Evolutionary conservation across 2,329 filamentous ascomycete species (phyloP).

Genomic region (Aureobasidium sp.): DNA sequence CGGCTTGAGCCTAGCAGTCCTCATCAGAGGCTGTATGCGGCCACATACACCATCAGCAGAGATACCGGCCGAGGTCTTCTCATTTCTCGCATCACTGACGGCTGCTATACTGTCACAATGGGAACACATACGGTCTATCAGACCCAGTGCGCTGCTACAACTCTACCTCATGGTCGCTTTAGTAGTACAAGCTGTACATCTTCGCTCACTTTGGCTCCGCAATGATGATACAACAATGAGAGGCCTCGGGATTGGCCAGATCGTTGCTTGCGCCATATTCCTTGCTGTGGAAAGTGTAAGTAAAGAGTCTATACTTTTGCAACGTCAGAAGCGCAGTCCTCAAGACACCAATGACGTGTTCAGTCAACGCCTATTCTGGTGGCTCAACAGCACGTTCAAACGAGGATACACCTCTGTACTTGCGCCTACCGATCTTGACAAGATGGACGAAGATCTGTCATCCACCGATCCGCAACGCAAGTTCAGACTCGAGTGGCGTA

Average conservation of each 20-base stretch:
- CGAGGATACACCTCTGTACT: constrained; percentile 20
- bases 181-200: constrained; percentile 20
- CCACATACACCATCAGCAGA: constrained; percentile 13
- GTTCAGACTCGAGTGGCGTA: constrained; percentile 18
- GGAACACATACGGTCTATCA: constrained; percentile 22
- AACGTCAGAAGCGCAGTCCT: constrained; percentile 19
- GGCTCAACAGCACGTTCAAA: constrained; percentile 28
- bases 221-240: constrained; percentile 16
- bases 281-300: constrained; percentile 22
- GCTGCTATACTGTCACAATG: constrained; percentile 19
- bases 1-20: constrained; percentile 17
- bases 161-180: constrained; percentile 23
- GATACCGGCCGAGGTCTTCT: constrained; percentile 19
- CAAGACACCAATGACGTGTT: constrained; percentile 31
- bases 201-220: constrained; percentile 22
- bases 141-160: constrained; percentile 23
- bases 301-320: constrained; percentile 20
- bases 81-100: constrained; percentile 18
- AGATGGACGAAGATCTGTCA: constrained; percentile 20
- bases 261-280: constrained; percentile 18
- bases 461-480: constrained; percentile 16
- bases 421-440: constrained; percentile 19
- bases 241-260: constrained; percentile 15
- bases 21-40: constrained; percentile 14
- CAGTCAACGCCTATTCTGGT: constrained; percentile 28